Evolutionary conservation across 2,329 filamentous ascomycete species (phyloP).

Genomic region (Albifimbria verrucaria): DNA sequence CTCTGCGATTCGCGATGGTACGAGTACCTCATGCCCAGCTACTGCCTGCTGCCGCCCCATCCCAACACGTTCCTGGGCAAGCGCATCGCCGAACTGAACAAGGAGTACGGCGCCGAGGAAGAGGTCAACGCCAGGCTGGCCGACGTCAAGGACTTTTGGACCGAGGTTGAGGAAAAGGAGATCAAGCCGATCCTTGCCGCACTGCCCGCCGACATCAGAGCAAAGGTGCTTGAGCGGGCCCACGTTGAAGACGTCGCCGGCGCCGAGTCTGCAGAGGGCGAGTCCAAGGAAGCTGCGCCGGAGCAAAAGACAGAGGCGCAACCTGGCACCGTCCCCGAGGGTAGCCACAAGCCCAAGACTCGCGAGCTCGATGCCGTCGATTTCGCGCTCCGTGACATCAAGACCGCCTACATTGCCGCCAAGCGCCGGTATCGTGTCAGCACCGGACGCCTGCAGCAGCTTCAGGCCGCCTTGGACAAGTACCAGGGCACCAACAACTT

Average conservation of each 20-base stretch:
- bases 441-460: slow-evolving; percentile 63
- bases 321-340: slow-evolving; percentile 18
- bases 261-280: not conserved
- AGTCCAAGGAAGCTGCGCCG: slow-evolving; percentile 15
- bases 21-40: slow-evolving; percentile 92
- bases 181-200: slow-evolving; percentile 67
- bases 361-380: slow-evolving; percentile 52
- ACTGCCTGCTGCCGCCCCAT: slow-evolving; percentile 89
- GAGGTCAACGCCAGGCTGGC: slow-evolving; percentile 66
- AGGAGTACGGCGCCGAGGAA: slow-evolving; percentile 69
- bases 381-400: slow-evolving; percentile 68
- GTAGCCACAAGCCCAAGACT: slow-evolving; percentile 34
- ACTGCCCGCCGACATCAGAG: slow-evolving; percentile 61
- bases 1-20: slow-evolving; percentile 94
- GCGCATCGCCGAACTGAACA: slow-evolving; percentile 74
- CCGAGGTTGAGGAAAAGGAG: slow-evolving; percentile 72
- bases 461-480: slow-evolving; percentile 70
- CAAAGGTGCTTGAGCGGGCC: slow-evolving; percentile 60
- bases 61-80: slow-evolving; percentile 82
- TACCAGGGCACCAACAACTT: slow-evolving; percentile 88
- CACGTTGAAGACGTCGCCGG: slow-evolving; percentile 36
- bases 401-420: slow-evolving; percentile 75
- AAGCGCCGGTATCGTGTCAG: slow-evolving; percentile 85
- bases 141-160: slow-evolving; percentile 81
- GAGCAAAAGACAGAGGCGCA: slow-evolving; percentile 13